Conservation (phyloP, 139 green algal species). For the Chlamydomonas sphaeroides region DNA sequence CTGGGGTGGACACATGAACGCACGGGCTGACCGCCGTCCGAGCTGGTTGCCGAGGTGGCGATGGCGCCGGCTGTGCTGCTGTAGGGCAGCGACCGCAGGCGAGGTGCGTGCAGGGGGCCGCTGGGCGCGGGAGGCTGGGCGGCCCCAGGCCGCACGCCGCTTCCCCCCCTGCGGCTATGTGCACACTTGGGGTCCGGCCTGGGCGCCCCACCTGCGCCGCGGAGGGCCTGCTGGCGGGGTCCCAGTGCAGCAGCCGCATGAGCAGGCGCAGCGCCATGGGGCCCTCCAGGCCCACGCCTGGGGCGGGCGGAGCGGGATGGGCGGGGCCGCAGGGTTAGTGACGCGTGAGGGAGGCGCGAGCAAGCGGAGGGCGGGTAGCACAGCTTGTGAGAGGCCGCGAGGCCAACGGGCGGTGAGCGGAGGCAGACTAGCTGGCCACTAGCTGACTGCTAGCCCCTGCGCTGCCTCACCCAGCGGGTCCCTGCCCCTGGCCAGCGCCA, state of each 20-base stretch:
- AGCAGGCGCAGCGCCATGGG: constrained; percentile 54
- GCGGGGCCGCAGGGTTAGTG: too few species aligned
- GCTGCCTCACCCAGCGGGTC: constrained; percentile 54
- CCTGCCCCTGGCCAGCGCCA: constrained; percentile 43
- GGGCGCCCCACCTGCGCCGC: constrained; percentile 16
- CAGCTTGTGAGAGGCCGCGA: too few species aligned
- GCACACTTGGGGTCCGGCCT: neutral
- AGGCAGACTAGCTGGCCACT: too few species aligned
- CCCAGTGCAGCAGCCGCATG: constrained; percentile 63
- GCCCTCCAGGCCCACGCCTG: constrained; percentile 50
- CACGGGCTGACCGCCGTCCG: neutral
- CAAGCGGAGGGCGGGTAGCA: too few species aligned
- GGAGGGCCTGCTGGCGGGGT: constrained; percentile 43
- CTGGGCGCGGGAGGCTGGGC: neutral
- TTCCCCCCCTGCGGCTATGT: neutral
- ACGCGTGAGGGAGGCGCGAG: too few species aligned
- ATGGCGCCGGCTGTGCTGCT: neutral
- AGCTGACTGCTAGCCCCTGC: too few species aligned
- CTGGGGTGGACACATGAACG: neutral
- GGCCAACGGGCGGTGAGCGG: too few species aligned
- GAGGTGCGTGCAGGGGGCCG: too few species aligned
- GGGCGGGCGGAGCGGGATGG: neutral
- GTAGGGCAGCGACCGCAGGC: neutral
- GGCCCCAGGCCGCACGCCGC: neutral
- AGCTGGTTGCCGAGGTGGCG: too few species aligned